Base-by-base conservation (phyloP, 2,329 filamentous ascomycete genomes). In the Daldinia sp. region DNA sequence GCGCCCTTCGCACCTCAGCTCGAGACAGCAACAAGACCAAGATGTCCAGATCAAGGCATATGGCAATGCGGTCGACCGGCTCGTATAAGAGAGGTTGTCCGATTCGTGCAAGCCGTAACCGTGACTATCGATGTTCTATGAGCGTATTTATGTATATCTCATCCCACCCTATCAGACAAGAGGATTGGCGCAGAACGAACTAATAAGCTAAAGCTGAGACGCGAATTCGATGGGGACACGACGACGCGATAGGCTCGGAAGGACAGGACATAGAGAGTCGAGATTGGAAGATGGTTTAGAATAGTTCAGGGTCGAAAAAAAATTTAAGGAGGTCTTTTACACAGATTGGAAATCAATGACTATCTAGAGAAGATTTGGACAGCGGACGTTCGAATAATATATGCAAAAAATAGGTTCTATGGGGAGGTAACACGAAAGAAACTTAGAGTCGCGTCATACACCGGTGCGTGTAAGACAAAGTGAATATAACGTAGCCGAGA, bases 1-100 rank as follows among this genome's bases (percentile, higher is more conserved):
- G 56, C 49, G 59, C 54, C 41, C 19, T n/a, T n/a, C n/a, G n/a
- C n/a, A n/a, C n/a, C n/a, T 35, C 47, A 54, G 17, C 19, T 48
- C 41, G 48, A 49, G 21, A 61, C 8, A 10, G 47, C 13, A 45
- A 48, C 32, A 27, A 29, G 29, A 23, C 34, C n/a, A 11, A 37
- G 25, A 50, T 32, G 47, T 41, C 39, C 15, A 29, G 37, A 39
- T 41, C 45, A 61, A 58, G 52, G 45, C 60, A 66, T 68, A 61
- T 39, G 50, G 51, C 29, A 52, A 35, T 37, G 17, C 43, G 23
- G n/a, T 50, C 17, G 19, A 30, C 11, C 15, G 11, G 47, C n/a
- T 56, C 29, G 29, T 52, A 7, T 30, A 4, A 10, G 32, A 39
- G 7, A 30, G 17, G 6, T 19, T 15, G 10, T 29, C 23, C 11